Percentiles rank a stretch among this genome's conserved stretches.
Conservation (phyloP, 768 basidiomycete genomes). For the Podaxis sp. region DNA sequence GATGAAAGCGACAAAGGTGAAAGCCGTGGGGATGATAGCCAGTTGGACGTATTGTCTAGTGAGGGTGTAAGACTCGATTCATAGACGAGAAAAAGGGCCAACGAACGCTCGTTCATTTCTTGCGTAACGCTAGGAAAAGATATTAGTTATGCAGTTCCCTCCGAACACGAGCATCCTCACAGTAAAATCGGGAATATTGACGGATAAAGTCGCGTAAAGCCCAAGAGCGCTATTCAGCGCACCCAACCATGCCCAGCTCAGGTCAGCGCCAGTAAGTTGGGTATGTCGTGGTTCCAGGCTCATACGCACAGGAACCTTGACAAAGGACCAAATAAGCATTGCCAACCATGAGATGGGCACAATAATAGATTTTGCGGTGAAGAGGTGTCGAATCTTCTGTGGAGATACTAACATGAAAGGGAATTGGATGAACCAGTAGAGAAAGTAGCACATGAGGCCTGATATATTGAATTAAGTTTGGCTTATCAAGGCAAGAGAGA, state of each 20-base stretch:
- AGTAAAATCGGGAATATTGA: conserved; percentile 88
- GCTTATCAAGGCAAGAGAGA: not conserved
- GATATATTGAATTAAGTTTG: not conserved
- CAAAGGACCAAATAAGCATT: conserved; percentile 78
- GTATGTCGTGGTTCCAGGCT: conserved; percentile 55
- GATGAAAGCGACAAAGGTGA: conserved; percentile 72
- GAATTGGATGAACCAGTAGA: conserved; percentile 77
- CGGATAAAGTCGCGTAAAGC: conserved; percentile 64
- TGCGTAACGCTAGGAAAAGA: conserved; percentile 58
- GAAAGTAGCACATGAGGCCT: conserved; percentile 73
- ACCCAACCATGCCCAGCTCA: conserved; percentile 77
- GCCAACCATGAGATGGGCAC: conserved; percentile 64
- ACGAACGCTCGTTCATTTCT: conserved; percentile 58
- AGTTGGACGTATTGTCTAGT: conserved; percentile 69
- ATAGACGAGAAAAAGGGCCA: not conserved
- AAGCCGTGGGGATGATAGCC: conserved; percentile 69
- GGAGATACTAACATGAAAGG: conserved; percentile 76
- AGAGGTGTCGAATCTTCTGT: conserved; percentile 72
- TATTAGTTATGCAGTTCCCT: not conserved
- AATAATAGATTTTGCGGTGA: conserved; percentile 61
- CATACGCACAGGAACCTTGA: conserved; percentile 55
- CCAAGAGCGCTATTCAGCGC: conserved; percentile 76
- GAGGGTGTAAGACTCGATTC: not conserved
- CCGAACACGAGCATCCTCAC: conserved; percentile 14
- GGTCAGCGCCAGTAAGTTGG: conserved; percentile 43